Evolutionary conservation across 257 asterid species (phyloP), one percentile per base, ranked within the genome.

Genomic region (Solanum chilense): DNA sequence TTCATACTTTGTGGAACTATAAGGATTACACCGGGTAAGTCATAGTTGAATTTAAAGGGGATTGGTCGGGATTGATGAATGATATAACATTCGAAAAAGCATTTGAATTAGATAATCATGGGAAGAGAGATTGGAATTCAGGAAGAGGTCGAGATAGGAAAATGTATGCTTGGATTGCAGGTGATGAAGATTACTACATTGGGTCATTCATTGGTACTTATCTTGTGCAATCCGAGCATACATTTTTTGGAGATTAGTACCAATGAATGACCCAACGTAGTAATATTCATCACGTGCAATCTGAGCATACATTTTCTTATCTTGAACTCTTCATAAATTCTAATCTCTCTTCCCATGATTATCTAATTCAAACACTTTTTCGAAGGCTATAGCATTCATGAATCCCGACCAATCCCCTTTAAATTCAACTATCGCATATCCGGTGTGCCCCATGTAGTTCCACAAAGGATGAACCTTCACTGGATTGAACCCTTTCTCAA

Each of bases 241-340:
- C 35, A 33, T 33, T 3, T 33, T 33, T 3, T 33, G 35, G 35
- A 33, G 35, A 33, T 33, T 80, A 29, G 90, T 92, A 5, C 98
- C 98, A 31, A 94, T 70, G 1, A 83, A 52, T 39, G 89, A 91
- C 35, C 78, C 47, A 10, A 91, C 86, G 12, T 90, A 52, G 85
- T 92, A 95, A 42, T 96, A 98, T 81, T 91, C 97, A 71, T 83
- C 91, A 33, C 93, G 88, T 5, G 99, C 98, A 90, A 94, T 86
- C 99, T 98, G 68, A 31, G 75, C 89, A 87, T 80, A 87, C 41
- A 87, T 41, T 33, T 87, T 87, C 39, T 70, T 81, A 62, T 82
- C 89, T 68, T 25, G 42, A 31, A 12, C 0, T 47, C 86, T 35
- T 52, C 35, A 66, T 35, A 16, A 83, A 29, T 16, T 56, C 90